Base-by-base conservation (phyloP, 2,329 filamentous ascomycete genomes). In the Ascochyta lentis region DNA sequence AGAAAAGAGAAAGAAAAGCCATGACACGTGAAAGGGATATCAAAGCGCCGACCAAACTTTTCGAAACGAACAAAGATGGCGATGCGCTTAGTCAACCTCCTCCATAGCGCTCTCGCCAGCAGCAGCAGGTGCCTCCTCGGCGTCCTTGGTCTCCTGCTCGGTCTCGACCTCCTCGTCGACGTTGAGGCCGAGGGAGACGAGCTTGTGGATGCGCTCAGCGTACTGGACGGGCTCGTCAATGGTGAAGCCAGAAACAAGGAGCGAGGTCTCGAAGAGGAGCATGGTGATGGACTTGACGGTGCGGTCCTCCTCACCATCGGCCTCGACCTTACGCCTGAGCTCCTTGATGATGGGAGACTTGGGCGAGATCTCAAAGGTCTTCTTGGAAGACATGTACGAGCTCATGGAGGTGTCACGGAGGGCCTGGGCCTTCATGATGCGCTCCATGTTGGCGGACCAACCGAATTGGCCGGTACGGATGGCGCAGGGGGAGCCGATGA, bases 401-500 rank as follows among this genome's bases (percentile, higher is more conserved):
- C 87, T 92, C 95, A 99, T 99, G 75, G 93, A 97, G 70, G 95
- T 99, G 84, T 99, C 95, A 84, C 95, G 95, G 75, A 99, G 94
- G 76, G 95, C 95, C 86, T 99, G 95, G 26, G 95, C 95, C 90
- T 99, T 99, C 95, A 99, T 99, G 89, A 99, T 99, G 86, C 95
- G 95, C 88, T 99, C 95, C 95, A 99, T 99, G 88, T 99, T 99
- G 78, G 95, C 95, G 55, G 94, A 98, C 95, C 95, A 99, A 82
- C 95, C 95, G 81, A 99, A 99, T 84, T 98, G 95, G 76, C 95
- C 95, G 70, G 95, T 99, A 80, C 95, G 94, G 86, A 99, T 98
- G 78, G 95, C 95, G 82, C 95, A 98, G 76, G 95, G 95, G 65
- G 95, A 87, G 77, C 90, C 90, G 71, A 90, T 87, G 59, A 99